Evolutionary conservation across 768 basidiomycete species (phyloP), one percentile per base, ranked within the genome.

Genomic region (Hygrophorus pudorinus): DNA sequence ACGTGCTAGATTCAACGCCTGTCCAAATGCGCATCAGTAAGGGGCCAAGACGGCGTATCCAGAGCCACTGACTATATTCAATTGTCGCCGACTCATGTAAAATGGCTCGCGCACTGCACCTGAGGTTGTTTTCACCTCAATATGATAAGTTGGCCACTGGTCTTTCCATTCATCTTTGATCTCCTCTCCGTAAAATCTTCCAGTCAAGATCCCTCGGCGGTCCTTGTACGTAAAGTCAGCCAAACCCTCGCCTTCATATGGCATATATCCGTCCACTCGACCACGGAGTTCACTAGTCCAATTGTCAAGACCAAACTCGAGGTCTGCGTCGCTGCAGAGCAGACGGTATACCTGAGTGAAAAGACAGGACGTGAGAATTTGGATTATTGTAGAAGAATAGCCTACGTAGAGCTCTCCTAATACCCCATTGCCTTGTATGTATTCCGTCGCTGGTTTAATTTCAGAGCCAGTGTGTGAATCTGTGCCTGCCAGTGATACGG

Each of bases 71-170:
- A 59, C 59, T 39, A 46, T 41, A 16, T 42, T 17, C 41, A 60
- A 37, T 44, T 60, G 56, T 2, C 14, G 7, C 3, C 32, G 6
- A 29, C 52, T 59, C 50, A 59, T 53, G 39, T 58, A 55, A 43
- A 60, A 60, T 11, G 52, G 47, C 8, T 51, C 50, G 9, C 28
- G 18, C 20, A 39, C 47, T 10, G 45, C 29, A 10, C 48, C 41
- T 2, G 48, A 42, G 20, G 59, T 56, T 1, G 59, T 42, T 47
- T 60, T 60, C 39, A 60, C 57, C 42, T 60, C 59, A 16, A 60
- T 46, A 35, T 60, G 47, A 41, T 56, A 60, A 18, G 35, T 48
- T 6, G 59, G 59, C 54, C 57, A 55, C 8, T 31, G 44, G 12
- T 38, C 50, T 1, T 42, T 43, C 56, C 55, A 58, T n/a, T 6